Conservation (phyloP, 352 stramenopile genomes). For the Pelagophyceae sp. region DNA sequence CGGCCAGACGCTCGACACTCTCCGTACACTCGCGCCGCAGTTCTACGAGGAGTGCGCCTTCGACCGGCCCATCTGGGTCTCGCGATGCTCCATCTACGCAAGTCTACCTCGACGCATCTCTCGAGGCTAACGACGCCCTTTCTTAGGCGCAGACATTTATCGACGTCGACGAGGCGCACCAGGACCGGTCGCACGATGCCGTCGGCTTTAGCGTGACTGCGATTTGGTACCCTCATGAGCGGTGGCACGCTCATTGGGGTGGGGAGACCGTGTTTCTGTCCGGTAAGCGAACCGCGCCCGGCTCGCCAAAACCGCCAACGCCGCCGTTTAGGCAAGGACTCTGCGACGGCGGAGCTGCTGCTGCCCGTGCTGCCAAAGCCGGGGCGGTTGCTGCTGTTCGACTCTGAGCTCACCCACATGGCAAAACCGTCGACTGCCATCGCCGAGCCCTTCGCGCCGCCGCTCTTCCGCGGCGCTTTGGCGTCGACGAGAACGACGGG, state of each 20-base stretch:
- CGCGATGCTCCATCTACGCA: conserved; percentile 15
- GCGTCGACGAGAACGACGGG: conserved; percentile 6
- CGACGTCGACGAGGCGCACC: conserved; percentile 16
- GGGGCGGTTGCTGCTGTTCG: conserved; percentile 3
- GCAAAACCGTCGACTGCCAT: conserved; percentile 11
- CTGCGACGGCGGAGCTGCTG: not conserved
- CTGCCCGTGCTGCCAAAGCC: conserved; percentile 15
- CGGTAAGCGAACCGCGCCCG: no score
- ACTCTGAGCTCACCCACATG: conserved; percentile 10
- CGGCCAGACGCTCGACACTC: not conserved
- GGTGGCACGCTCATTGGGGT: conserved; percentile 11
- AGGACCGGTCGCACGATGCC: conserved; percentile 1
- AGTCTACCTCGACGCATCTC: no score
- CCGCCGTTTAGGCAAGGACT: no score
- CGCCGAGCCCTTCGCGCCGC: conserved; percentile 14
- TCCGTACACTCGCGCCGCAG: not conserved
- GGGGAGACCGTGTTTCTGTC: conserved; percentile 16
- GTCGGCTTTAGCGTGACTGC: conserved; percentile 1
- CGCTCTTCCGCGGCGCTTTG: not conserved
- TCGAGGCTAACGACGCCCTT: no score
- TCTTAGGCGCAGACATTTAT: conserved; percentile 15
- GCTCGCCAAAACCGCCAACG: no score
- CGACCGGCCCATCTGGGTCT: not conserved
- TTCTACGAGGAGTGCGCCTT: conserved; percentile 1
- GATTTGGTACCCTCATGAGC: conserved; percentile 19